Percentiles rank a stretch among this genome's conserved stretches.
Conservation (phyloP, 495 filamentous ascomycete genomes). For the Aspergillus nanangensis region DNA sequence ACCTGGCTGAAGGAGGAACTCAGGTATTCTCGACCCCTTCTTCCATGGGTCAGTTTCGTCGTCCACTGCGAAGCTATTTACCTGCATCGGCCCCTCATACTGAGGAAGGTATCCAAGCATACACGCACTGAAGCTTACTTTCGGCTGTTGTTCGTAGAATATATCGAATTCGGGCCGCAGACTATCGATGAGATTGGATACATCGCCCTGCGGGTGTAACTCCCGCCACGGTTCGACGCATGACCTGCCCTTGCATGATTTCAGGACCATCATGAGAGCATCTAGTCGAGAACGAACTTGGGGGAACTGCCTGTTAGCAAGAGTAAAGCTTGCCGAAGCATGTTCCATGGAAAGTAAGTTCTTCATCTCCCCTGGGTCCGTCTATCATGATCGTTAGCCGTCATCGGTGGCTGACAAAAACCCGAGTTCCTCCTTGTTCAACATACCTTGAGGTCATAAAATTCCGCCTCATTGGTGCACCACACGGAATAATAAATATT, state of each 20-base stretch:
- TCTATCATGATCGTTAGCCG: slow-evolving; percentile 9
- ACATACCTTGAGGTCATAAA: slow-evolving; percentile 54
- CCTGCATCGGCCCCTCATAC: slow-evolving; percentile 56
- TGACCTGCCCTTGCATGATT: slow-evolving; percentile 49
- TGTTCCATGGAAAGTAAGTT: too few relatives aligned
- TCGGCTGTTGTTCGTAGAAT: slow-evolving; percentile 52
- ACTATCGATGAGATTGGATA: slow-evolving; percentile 28
- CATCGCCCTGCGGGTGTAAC: slow-evolving; percentile 48
- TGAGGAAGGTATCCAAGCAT: slow-evolving; percentile 56
- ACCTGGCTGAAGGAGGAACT: too few relatives aligned
- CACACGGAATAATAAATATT: slow-evolving; percentile 56
- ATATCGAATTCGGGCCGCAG: slow-evolving; percentile 47
- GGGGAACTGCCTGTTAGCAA: slow-evolving; percentile 21
- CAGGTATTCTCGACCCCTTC: too few relatives aligned
- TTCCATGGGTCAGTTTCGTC: too few relatives aligned
- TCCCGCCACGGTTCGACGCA: slow-evolving; percentile 52
- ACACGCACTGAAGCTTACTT: slow-evolving; percentile 53
- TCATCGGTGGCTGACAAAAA: too few relatives aligned
- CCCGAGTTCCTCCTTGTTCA: too few relatives aligned
- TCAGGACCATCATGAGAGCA: slow-evolving; percentile 55
- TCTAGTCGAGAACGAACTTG: slow-evolving; percentile 48
- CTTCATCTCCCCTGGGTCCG: too few relatives aligned
- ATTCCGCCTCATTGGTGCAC: slow-evolving; percentile 56
- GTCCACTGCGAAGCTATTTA: too few relatives aligned
- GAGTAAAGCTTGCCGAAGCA: slow-evolving; percentile 16